A percentile compares a stretch with the other conserved stretches of the same genome.
Conservation (phyloP, 768 basidiomycete genomes). For the Boletus pseudopeckii region DNA sequence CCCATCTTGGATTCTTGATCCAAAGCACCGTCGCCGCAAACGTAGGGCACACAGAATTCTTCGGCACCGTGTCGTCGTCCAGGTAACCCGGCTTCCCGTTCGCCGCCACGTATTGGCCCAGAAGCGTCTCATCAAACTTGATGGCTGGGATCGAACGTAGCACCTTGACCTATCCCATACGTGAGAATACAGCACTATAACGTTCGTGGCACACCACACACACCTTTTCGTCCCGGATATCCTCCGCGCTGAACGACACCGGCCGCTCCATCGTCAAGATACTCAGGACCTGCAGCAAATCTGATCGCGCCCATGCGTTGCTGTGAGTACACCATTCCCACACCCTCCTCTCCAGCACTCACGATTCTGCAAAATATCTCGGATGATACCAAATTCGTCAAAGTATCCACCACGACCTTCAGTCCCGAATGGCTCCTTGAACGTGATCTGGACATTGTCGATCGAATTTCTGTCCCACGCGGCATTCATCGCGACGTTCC, state of each 20-base stretch:
- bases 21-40: slow-evolving; percentile 87
- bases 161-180: slow-evolving; percentile 78
- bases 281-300: slow-evolving; percentile 91
- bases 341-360: slow-evolving; percentile 36
- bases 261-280: slow-evolving; percentile 98
- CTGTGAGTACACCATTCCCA: slow-evolving; percentile 7
- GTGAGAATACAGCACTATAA: slow-evolving; percentile 12
- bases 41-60: slow-evolving; percentile 88
- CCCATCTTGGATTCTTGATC: slow-evolving; percentile 97
- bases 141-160: slow-evolving; percentile 88
- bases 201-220: slow-evolving; percentile 28
- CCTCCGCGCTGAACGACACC: slow-evolving; percentile 94
- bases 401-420: slow-evolving; percentile 99
- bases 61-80: slow-evolving; percentile 94
- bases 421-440: slow-evolving; percentile 99
- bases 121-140: slow-evolving; percentile 69
- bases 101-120: slow-evolving; percentile 90
- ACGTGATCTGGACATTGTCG: slow-evolving; percentile 96
- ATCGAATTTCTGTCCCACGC: slow-evolving; percentile 96
- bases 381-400: slow-evolving; percentile 99
- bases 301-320: slow-evolving; percentile 40
- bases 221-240: slow-evolving; percentile 98
- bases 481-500: slow-evolving; percentile 84
- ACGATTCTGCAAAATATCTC: slow-evolving; percentile 98
- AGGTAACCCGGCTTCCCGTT: slow-evolving; percentile 98